Base-by-base conservation (phyloP, 2,329 filamentous ascomycete species). In the Colletotrichum sp. region DNA sequence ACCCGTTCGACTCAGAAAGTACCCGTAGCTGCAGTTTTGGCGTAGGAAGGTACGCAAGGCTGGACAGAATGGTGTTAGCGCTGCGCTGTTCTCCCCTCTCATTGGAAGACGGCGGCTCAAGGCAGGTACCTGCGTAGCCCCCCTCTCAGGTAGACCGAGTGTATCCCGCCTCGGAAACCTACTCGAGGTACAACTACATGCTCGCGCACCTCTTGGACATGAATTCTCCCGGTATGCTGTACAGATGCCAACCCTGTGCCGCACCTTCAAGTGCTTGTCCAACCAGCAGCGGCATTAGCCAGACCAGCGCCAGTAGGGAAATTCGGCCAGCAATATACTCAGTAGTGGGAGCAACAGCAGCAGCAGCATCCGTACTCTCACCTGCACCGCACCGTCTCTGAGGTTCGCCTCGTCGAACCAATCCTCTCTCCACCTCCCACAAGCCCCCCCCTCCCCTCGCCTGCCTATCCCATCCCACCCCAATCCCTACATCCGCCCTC, bases 401-500 rank as follows among this genome's bases (percentile, higher is more conserved):
- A 63, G 68, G 64, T 60, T 73, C 73, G 73, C 63, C 69, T 68
- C 39, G 57, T 44, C 57, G 64, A 70, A 76, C 69, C 64, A 68
- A 68, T 76, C 63, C 73, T 64, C 73, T 68, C 73, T 68, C 73
- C 73, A 76, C 64, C 63, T 76, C 26, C 73, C 59, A 62, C 67
- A 60, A 65, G 68, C 72, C 63, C 68, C 60, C 63, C 63, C 62
- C 68, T 49, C 72, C n/a, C 72, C 60, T 65, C 65, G 30, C 44
- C 65, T 36, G 44, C 44, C 65, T 30, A 57, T 76, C 57, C 34
- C 60, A 75, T 75, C 75, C 65, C 75, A 76, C 67, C 49, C 75
- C 71, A 75, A 70, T 75, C 75, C 75, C 71, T 75, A 76, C 75
- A 71, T 75, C 65, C 71, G 71, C 74, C 74, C 71, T 76, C 74